Base-by-base conservation (phyloP, 2,329 filamentous ascomycete genomes). In the Fusarium brevicatenulatum region DNA sequence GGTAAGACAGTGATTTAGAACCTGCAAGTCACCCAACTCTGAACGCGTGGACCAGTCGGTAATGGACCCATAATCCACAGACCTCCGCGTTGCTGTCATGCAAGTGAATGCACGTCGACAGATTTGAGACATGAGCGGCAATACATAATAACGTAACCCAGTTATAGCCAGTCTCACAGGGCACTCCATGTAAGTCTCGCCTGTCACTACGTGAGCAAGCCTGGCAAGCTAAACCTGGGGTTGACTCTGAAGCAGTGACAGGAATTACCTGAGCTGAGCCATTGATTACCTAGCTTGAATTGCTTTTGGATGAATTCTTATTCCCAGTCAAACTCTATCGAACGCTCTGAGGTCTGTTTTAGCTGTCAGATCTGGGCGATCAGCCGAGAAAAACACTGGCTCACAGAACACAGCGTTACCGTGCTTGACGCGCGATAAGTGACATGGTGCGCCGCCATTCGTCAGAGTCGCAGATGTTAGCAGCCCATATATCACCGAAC, bases 381-480 rank as follows among this genome's bases (percentile, higher is more conserved):
- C 49, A 58, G 57, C 72, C 43, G 43, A 71, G 40, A 47, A 57
- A 39, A 34, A 32, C 18, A 55, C 23, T 42, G 37, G 30, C 15
- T 57, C 43, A 30, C 36, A 57, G 36, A 39, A 53, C 57, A 71
- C 69, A 53, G 47, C 25, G 62, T 28, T 46, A 9, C 54, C 18
- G 40, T 47, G 28, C 52, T 60, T 56, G 60, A 68, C 63, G 66
- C 54, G 68, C 71, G 68, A 76, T 71, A 76, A 72, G 71, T 76
- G 75, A 76, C 75, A 74, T 73, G 71, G 66, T 66, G 43, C 69
- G 37, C 43, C 54, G 50, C 56, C 36, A 77, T 77, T 77, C 73
- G 71, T 56, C 63, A 44, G 64, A 47, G 57, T 70, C 28, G 56
- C 39, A 64, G 64, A 55, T 74, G 53, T 32, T 44, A 69, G 37